Percentiles rank a stretch among this genome's conserved stretches.
Conservation (phyloP, 371 early-diverging fungal genomes). For the Fennellomyces sp. region DNA sequence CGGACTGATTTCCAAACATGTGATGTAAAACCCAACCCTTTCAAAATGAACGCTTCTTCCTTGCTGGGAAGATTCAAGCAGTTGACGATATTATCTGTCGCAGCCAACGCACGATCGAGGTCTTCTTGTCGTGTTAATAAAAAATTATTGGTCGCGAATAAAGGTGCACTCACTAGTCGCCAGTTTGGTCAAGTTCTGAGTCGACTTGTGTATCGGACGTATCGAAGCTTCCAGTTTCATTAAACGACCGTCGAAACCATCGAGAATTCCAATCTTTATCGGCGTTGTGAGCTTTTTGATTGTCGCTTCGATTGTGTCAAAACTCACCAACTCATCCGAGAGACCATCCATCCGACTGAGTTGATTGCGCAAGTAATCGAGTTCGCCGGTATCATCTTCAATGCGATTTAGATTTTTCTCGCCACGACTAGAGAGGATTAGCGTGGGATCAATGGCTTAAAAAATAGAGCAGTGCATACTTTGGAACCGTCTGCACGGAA, state of each 20-base stretch:
- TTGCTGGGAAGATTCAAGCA: conserved; percentile 78
- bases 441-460: too few relatives aligned
- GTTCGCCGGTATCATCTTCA: conserved; percentile 33
- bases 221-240: conserved; percentile 79
- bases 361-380: conserved; percentile 41
- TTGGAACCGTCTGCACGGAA: too few relatives aligned
- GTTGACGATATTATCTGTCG: conserved; percentile 74
- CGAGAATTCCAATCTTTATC: conserved; percentile 73
- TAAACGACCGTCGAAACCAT: conserved; percentile 85
- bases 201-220: conserved; percentile 83
- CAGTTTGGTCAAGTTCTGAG: conserved; percentile 78
- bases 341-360: conserved; percentile 46
- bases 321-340: conserved; percentile 43
- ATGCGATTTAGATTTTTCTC: conserved; percentile 18
- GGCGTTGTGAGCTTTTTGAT: too few relatives aligned
- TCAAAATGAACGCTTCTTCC: conserved; percentile 72
- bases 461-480: too few relatives aligned
- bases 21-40: conserved; percentile 32
- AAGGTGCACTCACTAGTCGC: conserved; percentile 68
- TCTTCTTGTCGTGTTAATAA: conserved; percentile 41
- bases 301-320: too few relatives aligned
- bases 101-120: conserved; percentile 70
- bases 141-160: neutral
- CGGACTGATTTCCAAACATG: neutral
- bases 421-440: conserved; percentile 3